Conservation (phyloP, 208 protist species). For the Trypanosoma mega region DNA sequence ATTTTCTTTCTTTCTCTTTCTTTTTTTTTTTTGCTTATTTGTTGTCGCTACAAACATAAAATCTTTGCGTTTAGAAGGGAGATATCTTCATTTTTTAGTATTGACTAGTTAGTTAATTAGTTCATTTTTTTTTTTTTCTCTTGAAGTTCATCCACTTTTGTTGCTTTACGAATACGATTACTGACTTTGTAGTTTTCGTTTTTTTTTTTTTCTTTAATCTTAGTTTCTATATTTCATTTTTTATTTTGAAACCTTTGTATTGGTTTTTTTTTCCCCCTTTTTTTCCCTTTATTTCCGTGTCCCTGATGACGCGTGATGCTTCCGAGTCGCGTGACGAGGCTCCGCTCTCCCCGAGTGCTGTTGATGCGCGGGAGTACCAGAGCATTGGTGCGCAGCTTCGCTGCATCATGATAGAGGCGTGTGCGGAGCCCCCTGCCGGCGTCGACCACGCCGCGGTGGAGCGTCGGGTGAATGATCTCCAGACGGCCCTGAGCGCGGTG, state of each 20-base stretch:
- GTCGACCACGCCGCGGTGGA: constrained; percentile 52
- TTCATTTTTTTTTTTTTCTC: constrained; percentile 1
- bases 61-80: no score
- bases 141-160: constrained; percentile 4
- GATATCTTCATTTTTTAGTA: no score
- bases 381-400: constrained; percentile 60
- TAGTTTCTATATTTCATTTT: constrained; percentile 1
- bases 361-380: constrained; percentile 42
- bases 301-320: no score
- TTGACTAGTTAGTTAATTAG: no score
- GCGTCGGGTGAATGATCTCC: constrained; percentile 55
- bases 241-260: not conserved
- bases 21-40: no score
- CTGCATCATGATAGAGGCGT: constrained; percentile 53
- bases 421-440: constrained; percentile 44
- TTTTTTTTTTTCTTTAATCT: constrained; percentile 20
- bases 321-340: no score
- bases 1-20: no score
- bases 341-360: no score
- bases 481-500: constrained; percentile 56
- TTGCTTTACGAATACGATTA: not conserved
- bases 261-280: not conserved
- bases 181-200: not conserved
- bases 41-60: no score
- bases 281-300: constrained; percentile 7